phyloP scores from a whole-genome alignment of 2,329 filamentous ascomycete genomes.

The Diaporthe eres region DNA sequence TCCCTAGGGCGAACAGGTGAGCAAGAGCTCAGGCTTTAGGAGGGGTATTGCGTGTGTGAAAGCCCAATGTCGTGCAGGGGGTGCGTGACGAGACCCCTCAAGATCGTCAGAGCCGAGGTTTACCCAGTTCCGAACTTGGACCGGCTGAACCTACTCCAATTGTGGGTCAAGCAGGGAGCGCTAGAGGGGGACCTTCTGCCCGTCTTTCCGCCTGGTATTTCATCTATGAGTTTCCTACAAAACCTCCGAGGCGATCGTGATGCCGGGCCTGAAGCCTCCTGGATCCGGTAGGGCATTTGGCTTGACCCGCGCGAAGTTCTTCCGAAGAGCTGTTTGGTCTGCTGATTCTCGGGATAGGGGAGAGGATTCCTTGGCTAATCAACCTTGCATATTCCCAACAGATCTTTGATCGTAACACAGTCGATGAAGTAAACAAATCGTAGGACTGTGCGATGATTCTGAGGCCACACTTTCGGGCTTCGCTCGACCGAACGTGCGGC shows the following conservation, averaged over 20 bases:
- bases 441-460: background rate
- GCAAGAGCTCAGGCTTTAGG: constrained; percentile 4
- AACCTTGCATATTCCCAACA: constrained; percentile 7
- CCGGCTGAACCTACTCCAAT: constrained; percentile 32
- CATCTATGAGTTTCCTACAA: background rate
- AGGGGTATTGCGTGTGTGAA: constrained; percentile 12
- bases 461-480: background rate
- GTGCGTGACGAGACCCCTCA: constrained; percentile 6
- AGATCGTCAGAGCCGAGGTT: constrained; percentile 37
- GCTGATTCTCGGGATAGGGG: background rate
- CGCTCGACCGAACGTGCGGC: background rate
- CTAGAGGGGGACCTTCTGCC: constrained; percentile 37
- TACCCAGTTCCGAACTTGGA: constrained; percentile 40
- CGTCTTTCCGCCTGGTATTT: constrained; percentile 22
- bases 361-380: constrained; percentile 29
- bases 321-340: background rate
- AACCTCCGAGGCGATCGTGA: constrained; percentile 7
- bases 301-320: background rate
- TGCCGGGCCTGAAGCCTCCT: constrained; percentile 4
- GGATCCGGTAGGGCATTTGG: background rate
- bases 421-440: background rate
- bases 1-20: background rate
- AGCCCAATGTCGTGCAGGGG: constrained; percentile 9
- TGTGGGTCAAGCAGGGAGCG: background rate
- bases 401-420: background rate